These are phyloP conservation scores for Neurospora crassa DNA, from an alignment of 2,329 filamentous ascomycete genomes.

Conservation along the genomic window DNA sequence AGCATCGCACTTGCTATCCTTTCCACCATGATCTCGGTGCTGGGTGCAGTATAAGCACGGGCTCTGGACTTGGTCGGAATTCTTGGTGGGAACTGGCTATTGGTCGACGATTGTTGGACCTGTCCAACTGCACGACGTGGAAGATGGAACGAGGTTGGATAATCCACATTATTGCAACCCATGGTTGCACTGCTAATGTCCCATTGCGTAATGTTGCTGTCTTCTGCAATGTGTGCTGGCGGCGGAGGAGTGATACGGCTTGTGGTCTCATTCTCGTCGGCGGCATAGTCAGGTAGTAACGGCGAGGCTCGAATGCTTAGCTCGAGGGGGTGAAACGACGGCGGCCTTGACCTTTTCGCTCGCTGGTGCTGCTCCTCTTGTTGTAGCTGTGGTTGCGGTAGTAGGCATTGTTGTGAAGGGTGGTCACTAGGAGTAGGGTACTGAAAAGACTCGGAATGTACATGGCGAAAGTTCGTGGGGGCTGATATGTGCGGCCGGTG, in stretches of 20 bases:
- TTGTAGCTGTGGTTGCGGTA: conserved; percentile 13
- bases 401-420: conserved; percentile 1
- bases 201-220: conserved; percentile 24
- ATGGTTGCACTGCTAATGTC: conserved; percentile 24
- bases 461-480: conserved; percentile 51
- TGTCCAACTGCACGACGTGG: conserved; percentile 27
- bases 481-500: conserved; percentile 48
- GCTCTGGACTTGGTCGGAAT: conserved; percentile 37
- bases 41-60: conserved; percentile 35
- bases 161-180: conserved; percentile 32
- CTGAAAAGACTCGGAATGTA: conserved; percentile 38
- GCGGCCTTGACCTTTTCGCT: conserved; percentile 17
- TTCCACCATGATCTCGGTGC: conserved; percentile 42
- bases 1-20: conserved; percentile 47
- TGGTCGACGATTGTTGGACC: not conserved
- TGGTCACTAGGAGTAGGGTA: conserved; percentile 17
- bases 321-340: conserved; percentile 45
- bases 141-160: conserved; percentile 45
- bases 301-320: conserved; percentile 49
- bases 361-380: conserved; percentile 17
- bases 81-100: conserved; percentile 19
- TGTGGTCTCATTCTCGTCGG: conserved; percentile 17
- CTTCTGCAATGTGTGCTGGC: conserved; percentile 25
- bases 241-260: conserved; percentile 29
- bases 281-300: conserved; percentile 42